Evolutionary conservation across 257 asterid species (phyloP), one percentile per base, ranked within the genome.

Genomic region (Handroanthus guayacan): DNA sequence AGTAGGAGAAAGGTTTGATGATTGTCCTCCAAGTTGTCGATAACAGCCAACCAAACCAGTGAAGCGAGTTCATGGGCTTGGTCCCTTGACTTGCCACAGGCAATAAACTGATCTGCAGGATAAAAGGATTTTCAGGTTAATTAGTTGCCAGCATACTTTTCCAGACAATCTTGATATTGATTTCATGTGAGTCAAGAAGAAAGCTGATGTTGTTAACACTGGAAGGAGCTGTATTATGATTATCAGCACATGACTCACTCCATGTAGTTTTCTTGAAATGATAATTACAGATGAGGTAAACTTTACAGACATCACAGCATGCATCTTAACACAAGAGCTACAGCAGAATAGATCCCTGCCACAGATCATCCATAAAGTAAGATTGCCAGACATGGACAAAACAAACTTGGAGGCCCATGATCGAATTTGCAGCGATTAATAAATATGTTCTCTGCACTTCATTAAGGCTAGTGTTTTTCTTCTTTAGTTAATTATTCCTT

Each of bases 11-110:
- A 89, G 7, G 96, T 92, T 25, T 67, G 86, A 70, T 82, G 85
- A 75, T 78, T 92, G 75, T 90, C 93, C 83, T 92, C 94, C 85
- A 88, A 79, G 81, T 88, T 88, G 81, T 92, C 94, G 34, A 92
- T 75, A 69, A 87, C 91, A 57, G 96, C 94, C 84, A 80, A 72
- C 97, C 97, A 90, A 82, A 92, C 90, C 71, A 75, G 72, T 3
- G 94, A 88, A 73, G 90, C 90, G 0, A 90, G 89, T 71, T 88
- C 96, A 43, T 87, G 86, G 3, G 97, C 93, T 72, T 75, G 85
- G 82, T 87, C 96, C 67, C 81, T 86, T 52, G 96, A 92, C 82
- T 83, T 83, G 39, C 91, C 97, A 69, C 92, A 90, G 39, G 97
- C 90, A 79, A 90, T 87, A 79, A 92, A 92, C 79, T 92, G 96